Base-by-base conservation (phyloP, 2,329 filamentous ascomycete genomes). In the Zopfia rhizophila region DNA sequence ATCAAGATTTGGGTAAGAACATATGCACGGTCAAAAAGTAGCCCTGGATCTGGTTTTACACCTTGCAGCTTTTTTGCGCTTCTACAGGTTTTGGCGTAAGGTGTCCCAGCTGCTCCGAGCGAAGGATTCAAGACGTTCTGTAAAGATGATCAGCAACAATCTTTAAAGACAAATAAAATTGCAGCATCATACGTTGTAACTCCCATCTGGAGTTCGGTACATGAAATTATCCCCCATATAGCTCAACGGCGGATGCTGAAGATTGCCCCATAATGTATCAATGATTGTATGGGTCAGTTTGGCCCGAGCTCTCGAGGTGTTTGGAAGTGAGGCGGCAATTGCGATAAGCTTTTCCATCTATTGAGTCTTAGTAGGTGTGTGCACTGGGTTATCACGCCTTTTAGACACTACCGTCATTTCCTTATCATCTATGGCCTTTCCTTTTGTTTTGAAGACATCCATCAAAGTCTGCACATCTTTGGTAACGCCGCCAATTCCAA, bases 71-170 rank as follows among this genome's bases (percentile, higher is more conserved):
- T 72, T 23, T 77, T 80, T 40, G 70, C 72, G 3, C 79, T 77
- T 17, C 74, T 74, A 12, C 86, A 82, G 2, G 82, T 81, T 51
- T 84, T 79, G 24, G 86, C 85, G 55, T 88, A 89, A 0, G 82
- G 77, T 28, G 80, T 81, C n/a, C 79, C 79, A 7, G 85, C 83
- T 35, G 75, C 76, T 2, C 86, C 85, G 27, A 88, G 71, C 35
- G 82, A 74, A 3, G 86, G 85, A 54, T 78, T 72, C 28, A 82
- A 72, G 45, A 82, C 75, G 57, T 83, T 88, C 73, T 84, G 76
- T 50, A 69, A 68, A 38, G 65, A 70, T 12, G 6, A 27, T 8
- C 24, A n/a, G n/a, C n/a, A n/a, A n/a, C n/a, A n/a, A n/a, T n/a
- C n/a, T n/a, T 27, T n/a, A 27, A 8, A n/a, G 8, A 8, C 8